A percentile compares a stretch with the other conserved stretches of the same genome.
Conservation (phyloP, 208 protist genomes). For the Porcisia deanei region DNA sequence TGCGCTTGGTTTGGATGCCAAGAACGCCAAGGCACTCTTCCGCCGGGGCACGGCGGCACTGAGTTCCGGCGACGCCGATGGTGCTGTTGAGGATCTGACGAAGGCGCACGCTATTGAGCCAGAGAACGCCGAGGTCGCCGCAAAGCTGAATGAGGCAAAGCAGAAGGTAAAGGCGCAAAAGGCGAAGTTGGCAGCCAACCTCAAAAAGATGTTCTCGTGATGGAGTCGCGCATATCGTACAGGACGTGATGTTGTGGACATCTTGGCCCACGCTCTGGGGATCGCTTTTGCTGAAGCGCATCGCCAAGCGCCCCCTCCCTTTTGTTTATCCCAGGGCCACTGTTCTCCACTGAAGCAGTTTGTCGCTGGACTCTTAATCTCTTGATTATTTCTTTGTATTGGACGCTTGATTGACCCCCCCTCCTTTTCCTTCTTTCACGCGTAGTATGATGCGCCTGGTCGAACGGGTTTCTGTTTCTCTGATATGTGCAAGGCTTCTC, state of each 20-base stretch:
- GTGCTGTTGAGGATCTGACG: slow-evolving; percentile 65
- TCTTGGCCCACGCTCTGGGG: slow-evolving; percentile 1
- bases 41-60: slow-evolving; percentile 78
- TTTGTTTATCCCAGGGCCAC: neutral
- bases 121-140: slow-evolving; percentile 66
- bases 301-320: neutral
- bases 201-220: slow-evolving; percentile 92
- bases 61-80: slow-evolving; percentile 54
- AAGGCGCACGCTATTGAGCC: slow-evolving; percentile 67
- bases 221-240: neutral
- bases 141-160: slow-evolving; percentile 79
- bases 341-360: no score
- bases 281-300: slow-evolving; percentile 15
- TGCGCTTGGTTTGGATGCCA: slow-evolving; percentile 66
- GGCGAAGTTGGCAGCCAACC: slow-evolving; percentile 72
- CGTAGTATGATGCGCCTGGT: neutral
- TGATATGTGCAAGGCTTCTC: neutral
- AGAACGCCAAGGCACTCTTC: slow-evolving; percentile 89
- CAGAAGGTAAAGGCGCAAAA: slow-evolving; percentile 72
- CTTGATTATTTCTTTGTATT: neutral
- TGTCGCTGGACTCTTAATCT: neutral
- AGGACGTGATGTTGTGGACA: neutral
- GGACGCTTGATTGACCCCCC: neutral
- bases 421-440: neutral
- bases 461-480: slow-evolving; percentile 10